Percentiles rank a stretch among this genome's conserved stretches.
phyloP scores from a whole-genome alignment of 2,329 filamentous ascomycete genomes.

The Hymenoscyphus linearis region DNA sequence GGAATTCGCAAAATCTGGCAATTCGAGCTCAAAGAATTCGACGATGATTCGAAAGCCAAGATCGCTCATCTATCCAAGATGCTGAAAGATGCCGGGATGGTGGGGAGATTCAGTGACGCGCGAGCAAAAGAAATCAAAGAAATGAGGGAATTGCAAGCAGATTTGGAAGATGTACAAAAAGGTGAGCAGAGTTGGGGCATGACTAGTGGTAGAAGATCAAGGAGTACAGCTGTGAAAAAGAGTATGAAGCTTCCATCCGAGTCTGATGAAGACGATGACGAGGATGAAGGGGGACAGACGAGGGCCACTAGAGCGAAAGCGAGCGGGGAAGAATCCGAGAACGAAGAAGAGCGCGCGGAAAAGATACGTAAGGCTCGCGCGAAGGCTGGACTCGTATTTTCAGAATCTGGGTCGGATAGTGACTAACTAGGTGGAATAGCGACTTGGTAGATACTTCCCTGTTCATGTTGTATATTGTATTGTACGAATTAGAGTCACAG shows the following conservation, averaged over 20 bases:
- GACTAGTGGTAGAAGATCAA: conserved; percentile 31
- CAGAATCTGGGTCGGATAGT: conserved; percentile 52
- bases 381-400: conserved; percentile 54
- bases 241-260: conserved; percentile 36
- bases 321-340: conserved; percentile 7
- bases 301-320: conserved; percentile 5
- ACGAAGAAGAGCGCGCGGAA: conserved; percentile 29
- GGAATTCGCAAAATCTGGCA: conserved; percentile 90
- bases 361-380: conserved; percentile 28
- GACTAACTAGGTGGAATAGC: conserved; percentile 52
- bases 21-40: conserved; percentile 71
- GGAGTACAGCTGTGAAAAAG: conserved; percentile 27
- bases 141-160: conserved; percentile 73
- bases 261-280: conserved; percentile 20
- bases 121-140: conserved; percentile 87
- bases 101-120: conserved; percentile 77
- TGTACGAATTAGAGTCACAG: background rate
- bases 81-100: conserved; percentile 81
- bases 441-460: conserved; percentile 18
- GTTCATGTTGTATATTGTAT: background rate
- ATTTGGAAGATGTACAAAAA: conserved; percentile 79
- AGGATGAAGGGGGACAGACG: conserved; percentile 20
- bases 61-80: conserved; percentile 74
- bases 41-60: conserved; percentile 68
- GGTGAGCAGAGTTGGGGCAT: conserved; percentile 75